Conservation (phyloP, 768 basidiomycete genomes). For the Cantharellus anzutake region DNA sequence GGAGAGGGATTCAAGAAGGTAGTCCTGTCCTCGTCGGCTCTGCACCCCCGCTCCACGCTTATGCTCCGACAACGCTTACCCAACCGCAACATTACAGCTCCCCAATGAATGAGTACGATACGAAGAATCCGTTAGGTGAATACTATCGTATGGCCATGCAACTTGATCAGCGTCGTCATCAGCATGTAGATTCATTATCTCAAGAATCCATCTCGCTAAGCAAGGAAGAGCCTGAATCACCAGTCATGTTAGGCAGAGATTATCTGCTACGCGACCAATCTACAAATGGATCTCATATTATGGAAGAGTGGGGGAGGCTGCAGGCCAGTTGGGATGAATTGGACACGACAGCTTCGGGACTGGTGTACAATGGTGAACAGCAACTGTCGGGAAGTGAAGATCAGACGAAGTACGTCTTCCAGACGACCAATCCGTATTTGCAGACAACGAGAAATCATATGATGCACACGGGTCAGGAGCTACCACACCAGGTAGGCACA, state of each 20-base stretch:
- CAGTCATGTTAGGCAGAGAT: neutral
- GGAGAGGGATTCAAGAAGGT: constrained; percentile 15
- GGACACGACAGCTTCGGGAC: constrained; percentile 51
- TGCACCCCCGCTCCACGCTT: too few species aligned
- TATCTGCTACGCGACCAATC: neutral
- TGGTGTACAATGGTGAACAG: constrained; percentile 27
- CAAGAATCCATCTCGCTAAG: neutral
- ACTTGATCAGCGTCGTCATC: neutral
- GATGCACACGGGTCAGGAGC: constrained; percentile 22
- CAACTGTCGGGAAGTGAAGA: neutral
- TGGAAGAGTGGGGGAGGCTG: constrained; percentile 40
- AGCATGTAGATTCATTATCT: neutral
- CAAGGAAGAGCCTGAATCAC: neutral
- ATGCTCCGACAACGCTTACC: too few species aligned
- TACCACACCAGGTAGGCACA: neutral
- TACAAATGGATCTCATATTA: neutral
- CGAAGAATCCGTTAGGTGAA: neutral
- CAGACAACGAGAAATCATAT: neutral
- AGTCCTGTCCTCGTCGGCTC: too few species aligned
- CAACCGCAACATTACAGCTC: neutral
- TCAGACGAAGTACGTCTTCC: constrained; percentile 39
- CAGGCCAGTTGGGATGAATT: constrained; percentile 68
- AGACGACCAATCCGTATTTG: constrained; percentile 60
- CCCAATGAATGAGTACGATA: neutral
- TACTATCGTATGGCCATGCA: neutral